Percentiles rank a stretch among this genome's conserved stretches.
phyloP scores from a whole-genome alignment of 306 rosid species.

The Begonia peltatifolia region DNA sequence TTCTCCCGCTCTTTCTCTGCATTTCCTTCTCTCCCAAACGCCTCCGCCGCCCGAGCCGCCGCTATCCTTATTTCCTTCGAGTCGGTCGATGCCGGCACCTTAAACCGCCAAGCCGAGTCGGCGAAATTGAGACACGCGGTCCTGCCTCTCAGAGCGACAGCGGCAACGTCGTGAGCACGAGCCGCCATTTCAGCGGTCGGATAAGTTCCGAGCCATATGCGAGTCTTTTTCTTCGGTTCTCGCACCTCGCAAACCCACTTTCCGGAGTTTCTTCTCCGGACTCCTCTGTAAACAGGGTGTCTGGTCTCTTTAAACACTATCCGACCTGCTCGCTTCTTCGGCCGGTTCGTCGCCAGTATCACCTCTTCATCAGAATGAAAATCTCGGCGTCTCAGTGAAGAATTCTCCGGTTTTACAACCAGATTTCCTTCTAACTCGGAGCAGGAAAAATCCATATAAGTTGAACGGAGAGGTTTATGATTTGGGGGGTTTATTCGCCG shows the following conservation, averaged over 20 bases:
- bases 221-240: slow-evolving; percentile 43
- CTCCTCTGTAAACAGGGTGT: too few species aligned
- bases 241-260: slow-evolving; percentile 70
- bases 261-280: slow-evolving; percentile 4
- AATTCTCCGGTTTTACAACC: too few species aligned
- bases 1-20: too few species aligned
- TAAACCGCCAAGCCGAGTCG: slow-evolving; percentile 13
- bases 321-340: too few species aligned
- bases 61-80: slow-evolving; percentile 37
- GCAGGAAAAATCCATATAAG: too few species aligned
- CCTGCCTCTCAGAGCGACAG: slow-evolving; percentile 36
- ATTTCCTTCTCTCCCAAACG: slow-evolving; percentile 2
- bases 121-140: slow-evolving; percentile 42
- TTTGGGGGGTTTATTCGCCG: too few species aligned
- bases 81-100: slow-evolving; percentile 25
- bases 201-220: slow-evolving; percentile 60
- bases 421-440: too few species aligned
- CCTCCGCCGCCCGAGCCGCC: slow-evolving; percentile 24
- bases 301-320: too few species aligned
- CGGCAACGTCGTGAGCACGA: slow-evolving; percentile 53
- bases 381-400: too few species aligned
- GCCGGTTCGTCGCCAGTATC: too few species aligned
- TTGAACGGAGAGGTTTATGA: too few species aligned
- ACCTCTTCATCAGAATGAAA: too few species aligned
- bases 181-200: slow-evolving; percentile 55